Evolutionary conservation across 176 grass and related monocot species (phyloP), one percentile per base, ranked within the genome.

Genomic region (Ananas comosus): DNA sequence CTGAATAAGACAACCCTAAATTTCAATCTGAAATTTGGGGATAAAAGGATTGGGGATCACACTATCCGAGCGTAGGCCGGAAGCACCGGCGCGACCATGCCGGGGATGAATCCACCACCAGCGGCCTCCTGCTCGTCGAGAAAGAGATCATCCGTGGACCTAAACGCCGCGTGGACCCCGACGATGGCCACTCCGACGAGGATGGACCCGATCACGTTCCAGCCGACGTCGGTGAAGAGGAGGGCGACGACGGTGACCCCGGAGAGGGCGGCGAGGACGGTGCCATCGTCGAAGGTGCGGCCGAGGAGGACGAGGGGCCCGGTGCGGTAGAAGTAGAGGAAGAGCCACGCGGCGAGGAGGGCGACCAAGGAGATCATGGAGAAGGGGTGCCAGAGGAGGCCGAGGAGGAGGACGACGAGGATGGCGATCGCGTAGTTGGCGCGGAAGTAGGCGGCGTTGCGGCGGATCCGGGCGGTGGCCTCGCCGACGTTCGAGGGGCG

Each of bases 401-500:
- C 76, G 2, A 91, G 65, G 17, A 85, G 76, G 68, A 93, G 72
- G 67, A 81, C 74, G 71, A 64, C 51, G 66, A 88, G 59, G 8
- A 91, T 49, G 9, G 70, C 64, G 3, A 91, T 27, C 49, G 81
- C 65, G 89, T 99, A 99, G 83, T 99, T 99, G 12, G 87, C 80
- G 59, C 94, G 87, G 80, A 99, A 99, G 85, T 99, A 99, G 74
- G 80, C 71, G 10, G 53, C 0, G 75, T 99, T 99, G 61, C 94
- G 89, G 49, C 94, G 86, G 74, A 80, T 71, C 68, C 89, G 71
- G 48, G 71, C 70, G 27, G 78, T 9, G 12, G 94, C 82, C 22
- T 90, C 89, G 7, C 80, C 86, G 68, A 79, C 0, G 48, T 78
- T 81, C 13, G 80, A 61, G 25, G 94, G 94, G 68, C 70, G 79